Conservation (phyloP, 768 basidiomycete genomes). For the Podaxis sp. region DNA sequence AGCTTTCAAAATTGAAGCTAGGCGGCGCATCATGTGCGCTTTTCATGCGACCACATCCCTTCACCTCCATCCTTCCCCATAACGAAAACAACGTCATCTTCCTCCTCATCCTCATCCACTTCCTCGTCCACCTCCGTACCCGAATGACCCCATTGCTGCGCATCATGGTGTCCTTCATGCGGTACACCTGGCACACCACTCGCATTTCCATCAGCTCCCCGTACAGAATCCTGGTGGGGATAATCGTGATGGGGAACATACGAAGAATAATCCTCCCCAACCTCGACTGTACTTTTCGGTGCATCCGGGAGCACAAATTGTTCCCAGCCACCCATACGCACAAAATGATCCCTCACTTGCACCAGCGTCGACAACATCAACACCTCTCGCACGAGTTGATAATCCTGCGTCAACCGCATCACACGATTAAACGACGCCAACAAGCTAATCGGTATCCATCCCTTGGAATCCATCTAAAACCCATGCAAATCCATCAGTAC, state of each 20-base stretch:
- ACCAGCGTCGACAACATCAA: constrained; percentile 64
- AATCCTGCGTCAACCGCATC: constrained; percentile 58
- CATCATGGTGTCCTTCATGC: neutral
- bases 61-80: constrained; percentile 48
- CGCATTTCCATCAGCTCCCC: neutral
- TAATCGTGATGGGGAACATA: constrained; percentile 6
- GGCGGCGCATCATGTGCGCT: constrained; percentile 19
- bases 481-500: constrained; percentile 1
- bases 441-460: constrained; percentile 82
- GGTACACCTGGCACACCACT: neutral
- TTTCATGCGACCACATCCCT: constrained; percentile 32
- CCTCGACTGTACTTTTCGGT: constrained; percentile 42
- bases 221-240: constrained; percentile 3
- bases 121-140: constrained; percentile 27
- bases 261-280: constrained; percentile 18
- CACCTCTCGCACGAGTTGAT: constrained; percentile 66
- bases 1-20: neutral
- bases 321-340: constrained; percentile 71
- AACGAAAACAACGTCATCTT: constrained; percentile 79
- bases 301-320: constrained; percentile 66
- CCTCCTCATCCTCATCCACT: constrained; percentile 58
- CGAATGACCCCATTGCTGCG: neutral
- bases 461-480: constrained; percentile 81
- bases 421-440: constrained; percentile 90
- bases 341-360: constrained; percentile 67